Evolutionary conservation across 805 yeast genomes (phyloP), one percentile per base, ranked within the genome.

Genomic region (Candida boidinii): DNA sequence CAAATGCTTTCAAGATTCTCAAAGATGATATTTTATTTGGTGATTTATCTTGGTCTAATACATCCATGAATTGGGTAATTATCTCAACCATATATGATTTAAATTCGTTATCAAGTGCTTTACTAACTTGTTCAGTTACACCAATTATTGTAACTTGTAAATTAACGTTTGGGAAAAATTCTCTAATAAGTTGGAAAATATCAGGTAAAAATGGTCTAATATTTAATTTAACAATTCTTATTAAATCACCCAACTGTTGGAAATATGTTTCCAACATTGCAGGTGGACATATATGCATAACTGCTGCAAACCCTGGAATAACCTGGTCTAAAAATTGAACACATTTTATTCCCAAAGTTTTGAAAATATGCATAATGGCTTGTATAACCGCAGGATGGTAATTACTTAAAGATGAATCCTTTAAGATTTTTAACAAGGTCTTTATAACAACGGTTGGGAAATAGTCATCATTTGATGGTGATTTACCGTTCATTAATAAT

Each of bases 311-410:
- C 0, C 94, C 95, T 1, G 95, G 95, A 20, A 92, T 77, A 10
- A 90, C 84, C 37, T 85, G 85, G 19, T 82, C 82, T 35, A 94
- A 59, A 52, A 85, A 90, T n/a, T 88, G 76, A 12, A 88, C 92
- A 55, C 96, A 88, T 35, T 90, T 76, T 36, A 83, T 64, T 0
- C 96, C 95, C 39, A 92, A 64, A 2, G 94, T 80, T 53, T 83
- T 86, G 64, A 88, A 88, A 29, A 92, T 88, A 45, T 81, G 79
- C 73, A 87, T 81, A 27, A 92, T 80, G 0, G 97, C 94, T 46
- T 88, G 96, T n/a, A 88, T 84, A 18, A 87, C 95, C 14, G 85
- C 79, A 3, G 88, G 82, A 51, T 92, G 97, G 50, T 88, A 95
- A 0, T 82, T 66, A 8, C 85, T 78, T 36, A 90, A 64, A 0